Evolutionary conservation across 1,284 basidiomycete species (phyloP).

Genomic region (Cerrena zonata): DNA sequence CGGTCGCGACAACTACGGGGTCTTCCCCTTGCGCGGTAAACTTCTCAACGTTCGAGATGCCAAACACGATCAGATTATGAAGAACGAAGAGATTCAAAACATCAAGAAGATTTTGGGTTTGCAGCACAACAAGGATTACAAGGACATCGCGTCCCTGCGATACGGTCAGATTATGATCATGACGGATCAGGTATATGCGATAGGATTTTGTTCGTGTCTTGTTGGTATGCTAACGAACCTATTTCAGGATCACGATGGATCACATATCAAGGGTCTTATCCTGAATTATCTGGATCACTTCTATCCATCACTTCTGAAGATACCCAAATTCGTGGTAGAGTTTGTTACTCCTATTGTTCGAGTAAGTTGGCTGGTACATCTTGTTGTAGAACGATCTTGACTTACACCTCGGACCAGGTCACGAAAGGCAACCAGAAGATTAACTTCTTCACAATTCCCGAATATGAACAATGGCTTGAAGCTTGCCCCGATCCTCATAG

Average conservation of each 20-base stretch:
- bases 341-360: conserved; percentile 98
- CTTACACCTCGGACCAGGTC: conserved; percentile 39
- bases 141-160: conserved; percentile 65
- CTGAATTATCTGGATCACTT: conserved; percentile 99
- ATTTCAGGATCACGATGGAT: conserved; percentile 95
- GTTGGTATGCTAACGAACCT: conserved; percentile 4
- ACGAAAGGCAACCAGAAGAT: conserved; percentile 77
- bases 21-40: conserved; percentile 97
- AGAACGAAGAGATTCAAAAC: conserved; percentile 94
- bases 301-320: conserved; percentile 88
- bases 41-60: conserved; percentile 97
- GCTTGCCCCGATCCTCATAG: conserved; percentile 73
- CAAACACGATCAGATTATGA: conserved; percentile 91
- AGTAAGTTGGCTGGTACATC: conserved; percentile 41
- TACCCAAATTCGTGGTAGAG: conserved; percentile 92
- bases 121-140: conserved; percentile 90
- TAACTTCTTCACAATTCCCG: conserved; percentile 96
- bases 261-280: conserved; percentile 97
- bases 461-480: conserved; percentile 92
- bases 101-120: conserved; percentile 98
- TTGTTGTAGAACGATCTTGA: neutral
- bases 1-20: conserved; percentile 94
- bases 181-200: conserved; percentile 86
- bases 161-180: conserved; percentile 99
- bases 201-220: conserved; percentile 5